Conservation (phyloP, 495 filamentous ascomycete species). For the Hypoxylon intermedium region DNA sequence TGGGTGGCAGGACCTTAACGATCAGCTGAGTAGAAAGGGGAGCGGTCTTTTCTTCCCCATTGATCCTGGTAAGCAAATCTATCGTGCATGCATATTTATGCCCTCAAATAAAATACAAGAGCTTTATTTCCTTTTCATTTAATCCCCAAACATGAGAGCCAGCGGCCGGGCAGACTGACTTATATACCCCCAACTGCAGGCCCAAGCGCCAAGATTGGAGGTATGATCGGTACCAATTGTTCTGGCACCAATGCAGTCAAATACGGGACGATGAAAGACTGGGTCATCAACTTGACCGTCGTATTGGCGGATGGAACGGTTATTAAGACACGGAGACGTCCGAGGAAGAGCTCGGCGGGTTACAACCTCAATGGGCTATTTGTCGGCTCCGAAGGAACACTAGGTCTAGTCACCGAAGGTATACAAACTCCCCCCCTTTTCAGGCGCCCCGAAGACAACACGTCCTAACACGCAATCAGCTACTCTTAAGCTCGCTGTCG, state of each 20-base stretch:
- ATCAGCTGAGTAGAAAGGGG: constrained; percentile 69
- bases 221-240: constrained; percentile 83
- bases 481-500: constrained; percentile 75
- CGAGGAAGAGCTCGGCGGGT: constrained; percentile 79
- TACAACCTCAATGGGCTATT: constrained; percentile 82
- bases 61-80: constrained; percentile 67
- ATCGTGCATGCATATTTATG: constrained; percentile 14
- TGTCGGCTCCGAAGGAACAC: constrained; percentile 79
- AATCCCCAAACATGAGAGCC: neutral
- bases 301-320: constrained; percentile 80
- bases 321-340: constrained; percentile 76
- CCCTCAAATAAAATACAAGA: constrained; percentile 21
- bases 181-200: constrained; percentile 41
- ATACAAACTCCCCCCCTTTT: neutral
- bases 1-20: constrained; percentile 89
- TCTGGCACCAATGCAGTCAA: constrained; percentile 81
- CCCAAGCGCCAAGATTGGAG: constrained; percentile 69
- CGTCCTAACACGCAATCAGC: constrained; percentile 41
- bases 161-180: constrained; percentile 20
- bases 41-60: constrained; percentile 88
- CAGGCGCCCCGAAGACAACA: neutral
- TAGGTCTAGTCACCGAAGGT: constrained; percentile 77
- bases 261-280: constrained; percentile 88
- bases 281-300: constrained; percentile 82
- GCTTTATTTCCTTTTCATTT: neutral